phyloP scores from a whole-genome alignment of 1,139 yeast species.

The Pichia sp. region DNA sequence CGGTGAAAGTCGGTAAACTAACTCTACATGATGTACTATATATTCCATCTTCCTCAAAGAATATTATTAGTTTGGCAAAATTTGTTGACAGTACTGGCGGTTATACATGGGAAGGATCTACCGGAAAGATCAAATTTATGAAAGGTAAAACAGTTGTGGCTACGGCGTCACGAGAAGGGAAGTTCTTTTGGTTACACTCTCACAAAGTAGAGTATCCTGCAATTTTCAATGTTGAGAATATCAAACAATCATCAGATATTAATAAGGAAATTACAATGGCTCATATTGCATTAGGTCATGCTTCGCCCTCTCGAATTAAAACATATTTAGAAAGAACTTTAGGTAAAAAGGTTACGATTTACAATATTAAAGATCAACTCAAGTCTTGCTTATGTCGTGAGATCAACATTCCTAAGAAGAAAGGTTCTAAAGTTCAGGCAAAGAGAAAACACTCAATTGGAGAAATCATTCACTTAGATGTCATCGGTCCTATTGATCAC shows the following conservation, averaged over 20 bases:
- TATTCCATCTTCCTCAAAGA: neutral
- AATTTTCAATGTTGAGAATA: too few relatives aligned
- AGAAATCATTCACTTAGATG: constrained; percentile 2
- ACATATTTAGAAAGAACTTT: neutral
- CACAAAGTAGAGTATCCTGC: too few relatives aligned
- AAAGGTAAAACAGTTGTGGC: too few relatives aligned
- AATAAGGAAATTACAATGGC: neutral
- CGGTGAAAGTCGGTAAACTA: neutral
- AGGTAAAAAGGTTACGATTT: neutral
- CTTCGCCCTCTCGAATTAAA: neutral
- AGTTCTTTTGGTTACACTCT: too few relatives aligned
- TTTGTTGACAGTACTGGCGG: neutral
- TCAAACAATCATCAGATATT: too few relatives aligned
- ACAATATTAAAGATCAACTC: neutral
- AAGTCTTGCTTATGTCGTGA: neutral
- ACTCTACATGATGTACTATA: neutral
- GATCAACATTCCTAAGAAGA: neutral
- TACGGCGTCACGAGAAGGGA: too few relatives aligned
- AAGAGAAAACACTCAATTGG: neutral
- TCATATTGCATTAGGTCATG: constrained; percentile 2
- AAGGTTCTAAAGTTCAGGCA: neutral
- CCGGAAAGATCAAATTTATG: neutral
- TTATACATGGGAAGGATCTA: neutral
- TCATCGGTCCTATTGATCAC: neutral
- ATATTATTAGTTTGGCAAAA: constrained; percentile 1